Evolutionary conservation across 2,329 filamentous ascomycete species (phyloP).

Genomic region (Penicillium palitans): DNA sequence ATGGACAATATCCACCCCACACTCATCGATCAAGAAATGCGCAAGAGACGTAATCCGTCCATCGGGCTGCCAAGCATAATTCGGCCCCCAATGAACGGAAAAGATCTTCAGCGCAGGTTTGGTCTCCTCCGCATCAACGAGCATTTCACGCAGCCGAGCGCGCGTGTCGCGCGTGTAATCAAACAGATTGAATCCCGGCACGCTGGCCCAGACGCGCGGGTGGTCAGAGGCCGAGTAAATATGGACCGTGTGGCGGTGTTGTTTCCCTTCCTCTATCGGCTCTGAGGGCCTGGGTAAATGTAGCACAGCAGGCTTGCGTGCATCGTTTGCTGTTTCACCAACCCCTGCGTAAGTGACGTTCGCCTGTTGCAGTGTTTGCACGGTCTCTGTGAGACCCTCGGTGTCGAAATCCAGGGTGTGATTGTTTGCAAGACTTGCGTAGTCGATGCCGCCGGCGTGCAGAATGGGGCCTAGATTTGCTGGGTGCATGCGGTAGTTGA

Average conservation of each 20-base stretch:
- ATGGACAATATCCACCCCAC: slow-evolving; percentile 44
- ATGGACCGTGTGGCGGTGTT: slow-evolving; percentile 23
- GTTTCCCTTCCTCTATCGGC: neutral
- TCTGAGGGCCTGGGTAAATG: slow-evolving; percentile 18
- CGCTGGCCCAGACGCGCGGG: slow-evolving; percentile 34
- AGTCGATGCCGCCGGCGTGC: slow-evolving; percentile 34
- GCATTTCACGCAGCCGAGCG: slow-evolving; percentile 22
- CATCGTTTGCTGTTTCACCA: slow-evolving; percentile 33
- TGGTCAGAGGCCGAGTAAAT: slow-evolving; percentile 43
- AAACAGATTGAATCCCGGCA: slow-evolving; percentile 40
- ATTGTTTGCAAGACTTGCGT: slow-evolving; percentile 43
- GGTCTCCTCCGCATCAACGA: neutral
- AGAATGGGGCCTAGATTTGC: slow-evolving; percentile 36
- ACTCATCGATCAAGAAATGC: slow-evolving; percentile 44
- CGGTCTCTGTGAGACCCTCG: slow-evolving; percentile 39
- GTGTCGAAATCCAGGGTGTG: slow-evolving; percentile 42
- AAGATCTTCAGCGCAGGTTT: slow-evolving; percentile 36
- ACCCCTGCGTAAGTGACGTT: slow-evolving; percentile 35
- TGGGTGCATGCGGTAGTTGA: slow-evolving; percentile 46
- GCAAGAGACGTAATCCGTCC: slow-evolving; percentile 36
- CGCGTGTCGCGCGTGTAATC: slow-evolving; percentile 34
- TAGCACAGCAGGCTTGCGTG: slow-evolving; percentile 32
- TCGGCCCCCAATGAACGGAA: slow-evolving; percentile 46
- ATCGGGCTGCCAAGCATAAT: slow-evolving; percentile 40
- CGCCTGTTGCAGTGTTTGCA: slow-evolving; percentile 28